Conservation (phyloP, 371 early-diverging fungal species). For the Blastocladiella emersonii region DNA sequence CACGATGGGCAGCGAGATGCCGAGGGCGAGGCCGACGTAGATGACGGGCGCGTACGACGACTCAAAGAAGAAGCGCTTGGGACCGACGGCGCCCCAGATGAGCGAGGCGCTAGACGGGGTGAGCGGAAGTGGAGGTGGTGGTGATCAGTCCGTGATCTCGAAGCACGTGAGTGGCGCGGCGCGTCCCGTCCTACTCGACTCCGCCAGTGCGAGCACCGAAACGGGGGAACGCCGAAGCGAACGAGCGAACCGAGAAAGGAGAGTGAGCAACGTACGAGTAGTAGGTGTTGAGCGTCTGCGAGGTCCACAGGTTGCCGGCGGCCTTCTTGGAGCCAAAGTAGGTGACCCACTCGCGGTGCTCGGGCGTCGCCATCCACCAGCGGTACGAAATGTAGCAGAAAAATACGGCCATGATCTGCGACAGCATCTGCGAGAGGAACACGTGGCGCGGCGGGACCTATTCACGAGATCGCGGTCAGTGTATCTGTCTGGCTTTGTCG, state of each 20-base stretch:
- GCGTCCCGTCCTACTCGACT: too few relatives aligned
- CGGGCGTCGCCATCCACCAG: slow-evolving; percentile 28
- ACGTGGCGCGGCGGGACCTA: slow-evolving; percentile 36
- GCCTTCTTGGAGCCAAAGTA: neutral
- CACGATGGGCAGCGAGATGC: slow-evolving; percentile 13
- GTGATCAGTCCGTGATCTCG: too few relatives aligned
- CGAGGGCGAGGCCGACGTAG: slow-evolving; percentile 8
- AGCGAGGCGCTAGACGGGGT: too few relatives aligned
- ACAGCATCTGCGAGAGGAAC: slow-evolving; percentile 43
- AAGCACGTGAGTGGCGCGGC: too few relatives aligned
- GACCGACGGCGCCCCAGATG: slow-evolving; percentile 27
- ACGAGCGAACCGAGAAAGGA: too few relatives aligned
- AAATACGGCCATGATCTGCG: slow-evolving; percentile 39
- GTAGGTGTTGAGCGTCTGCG: slow-evolving; percentile 9
- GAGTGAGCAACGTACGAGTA: too few relatives aligned
- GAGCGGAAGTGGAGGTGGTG: too few relatives aligned
- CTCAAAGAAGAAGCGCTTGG: slow-evolving; percentile 11
- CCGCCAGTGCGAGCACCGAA: too few relatives aligned
- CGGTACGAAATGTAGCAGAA: slow-evolving; percentile 46
- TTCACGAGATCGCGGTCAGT: too few relatives aligned
- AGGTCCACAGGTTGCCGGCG: neutral
- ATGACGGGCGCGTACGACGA: slow-evolving; percentile 1
- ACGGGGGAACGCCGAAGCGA: too few relatives aligned
- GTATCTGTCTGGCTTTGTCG: too few relatives aligned
- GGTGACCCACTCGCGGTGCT: neutral